phyloP scores from a whole-genome alignment of 2,329 filamentous ascomycete genomes.

The Drechslerella dactyloides region DNA sequence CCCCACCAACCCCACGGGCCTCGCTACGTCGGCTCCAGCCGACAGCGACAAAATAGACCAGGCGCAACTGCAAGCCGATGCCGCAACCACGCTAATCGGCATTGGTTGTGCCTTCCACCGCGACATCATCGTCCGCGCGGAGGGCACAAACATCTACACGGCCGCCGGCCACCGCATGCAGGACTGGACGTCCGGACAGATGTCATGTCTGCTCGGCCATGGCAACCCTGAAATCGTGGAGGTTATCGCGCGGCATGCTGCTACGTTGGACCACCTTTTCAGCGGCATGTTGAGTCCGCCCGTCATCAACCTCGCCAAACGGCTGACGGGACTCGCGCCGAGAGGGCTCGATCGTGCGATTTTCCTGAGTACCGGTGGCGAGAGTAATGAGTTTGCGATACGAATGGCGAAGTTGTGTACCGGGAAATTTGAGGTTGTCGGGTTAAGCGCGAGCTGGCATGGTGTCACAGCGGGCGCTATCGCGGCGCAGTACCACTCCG shows the following conservation, averaged over 20 bases:
- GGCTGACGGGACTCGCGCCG: slow-evolving; percentile 63
- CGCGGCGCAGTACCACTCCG: slow-evolving; percentile 64
- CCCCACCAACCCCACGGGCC: slow-evolving; percentile 7
- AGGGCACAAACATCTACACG: slow-evolving; percentile 62
- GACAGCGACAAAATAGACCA: slow-evolving; percentile 21
- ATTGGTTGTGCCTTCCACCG: slow-evolving; percentile 60
- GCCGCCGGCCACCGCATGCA: slow-evolving; percentile 61
- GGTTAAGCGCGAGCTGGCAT: slow-evolving; percentile 67
- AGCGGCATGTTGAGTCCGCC: slow-evolving; percentile 67
- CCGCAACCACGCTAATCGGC: slow-evolving; percentile 59
- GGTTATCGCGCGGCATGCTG: slow-evolving; percentile 62
- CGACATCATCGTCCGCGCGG: slow-evolving; percentile 60
- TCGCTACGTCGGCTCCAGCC: not conserved
- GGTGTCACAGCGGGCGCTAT: slow-evolving; percentile 66
- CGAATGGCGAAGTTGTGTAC: slow-evolving; percentile 70
- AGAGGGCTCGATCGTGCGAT: slow-evolving; percentile 64
- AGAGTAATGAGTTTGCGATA: slow-evolving; percentile 69
- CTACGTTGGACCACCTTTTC: slow-evolving; percentile 66
- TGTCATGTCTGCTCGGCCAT: slow-evolving; percentile 67
- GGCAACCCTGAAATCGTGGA: slow-evolving; percentile 66
- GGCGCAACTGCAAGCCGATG: slow-evolving; percentile 56
- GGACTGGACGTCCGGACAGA: slow-evolving; percentile 69
- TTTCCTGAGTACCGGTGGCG: slow-evolving; percentile 66
- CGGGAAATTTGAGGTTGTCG: slow-evolving; percentile 70
- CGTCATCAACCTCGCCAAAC: slow-evolving; percentile 65